These are phyloP conservation scores for Colletotrichum simmondsii DNA, from an alignment of 2,329 filamentous ascomycete genomes.

Conservation along the genomic window DNA sequence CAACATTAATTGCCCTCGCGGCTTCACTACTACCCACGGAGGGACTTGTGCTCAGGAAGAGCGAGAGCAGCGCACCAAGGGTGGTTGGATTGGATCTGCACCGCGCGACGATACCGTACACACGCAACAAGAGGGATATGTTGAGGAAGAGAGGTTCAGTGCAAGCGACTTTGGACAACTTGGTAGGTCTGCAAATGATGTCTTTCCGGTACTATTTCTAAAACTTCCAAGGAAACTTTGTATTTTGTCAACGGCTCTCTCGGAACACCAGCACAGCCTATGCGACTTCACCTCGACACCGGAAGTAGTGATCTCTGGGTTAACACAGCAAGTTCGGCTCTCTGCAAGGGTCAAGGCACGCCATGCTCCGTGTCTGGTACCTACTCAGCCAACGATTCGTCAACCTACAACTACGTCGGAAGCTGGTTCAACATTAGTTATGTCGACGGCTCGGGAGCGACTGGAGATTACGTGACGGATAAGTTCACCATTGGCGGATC, in stretches of 20 bases:
- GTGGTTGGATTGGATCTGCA: constrained; percentile 60
- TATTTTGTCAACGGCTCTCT: constrained; percentile 73
- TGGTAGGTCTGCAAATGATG: constrained; percentile 52
- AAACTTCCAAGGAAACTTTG: constrained; percentile 61
- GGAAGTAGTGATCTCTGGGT: constrained; percentile 78
- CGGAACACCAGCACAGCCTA: constrained; percentile 68
- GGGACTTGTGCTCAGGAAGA: constrained; percentile 43
- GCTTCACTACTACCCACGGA: constrained; percentile 42
- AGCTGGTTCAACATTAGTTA: constrained; percentile 89
- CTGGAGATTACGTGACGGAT: constrained; percentile 85
- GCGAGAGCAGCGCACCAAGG: constrained; percentile 47
- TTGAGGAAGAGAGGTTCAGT: constrained; percentile 55
- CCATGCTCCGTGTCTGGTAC: constrained; percentile 72
- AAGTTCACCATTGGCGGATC: constrained; percentile 69
- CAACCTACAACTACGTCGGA: constrained; percentile 79
- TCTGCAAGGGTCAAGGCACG: constrained; percentile 62
- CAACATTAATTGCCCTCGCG: constrained; percentile 42
- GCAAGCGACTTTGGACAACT: constrained; percentile 63
- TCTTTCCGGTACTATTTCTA: constrained; percentile 17
- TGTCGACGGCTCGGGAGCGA: constrained; percentile 81
- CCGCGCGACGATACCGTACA: constrained; percentile 42
- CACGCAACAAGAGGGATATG: constrained; percentile 29
- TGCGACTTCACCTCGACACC: constrained; percentile 73
- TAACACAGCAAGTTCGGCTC: constrained; percentile 70
- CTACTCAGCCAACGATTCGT: constrained; percentile 77